Evolutionary conservation across 768 basidiomycete species (phyloP).

Genomic region (Crepidotus variabilis): DNA sequence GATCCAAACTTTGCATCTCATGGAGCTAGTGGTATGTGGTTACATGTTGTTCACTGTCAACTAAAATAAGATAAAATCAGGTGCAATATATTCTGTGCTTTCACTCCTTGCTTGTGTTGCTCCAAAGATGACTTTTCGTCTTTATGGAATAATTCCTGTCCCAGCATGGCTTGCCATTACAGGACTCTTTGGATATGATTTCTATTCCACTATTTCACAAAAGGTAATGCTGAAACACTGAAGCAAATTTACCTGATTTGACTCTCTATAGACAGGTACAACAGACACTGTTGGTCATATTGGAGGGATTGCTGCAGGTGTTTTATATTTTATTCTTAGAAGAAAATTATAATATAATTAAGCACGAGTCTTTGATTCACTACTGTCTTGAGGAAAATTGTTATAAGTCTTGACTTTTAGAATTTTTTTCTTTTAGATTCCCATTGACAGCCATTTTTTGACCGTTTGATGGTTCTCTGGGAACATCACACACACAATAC

Average conservation of each 20-base stretch:
- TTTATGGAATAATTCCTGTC: constrained; percentile 76
- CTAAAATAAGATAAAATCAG: constrained; percentile 21
- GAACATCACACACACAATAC: too few species aligned
- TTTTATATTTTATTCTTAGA: constrained; percentile 46
- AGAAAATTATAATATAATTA: too few species aligned
- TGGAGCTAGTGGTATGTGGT: constrained; percentile 70
- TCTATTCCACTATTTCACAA: constrained; percentile 39
- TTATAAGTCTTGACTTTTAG: too few species aligned
- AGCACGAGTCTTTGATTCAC: too few species aligned
- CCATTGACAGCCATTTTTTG: too few species aligned
- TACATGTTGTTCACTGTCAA: neutral
- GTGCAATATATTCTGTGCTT: constrained; percentile 68
- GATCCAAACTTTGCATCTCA: constrained; percentile 36
- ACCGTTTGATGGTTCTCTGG: too few species aligned
- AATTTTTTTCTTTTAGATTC: too few species aligned
- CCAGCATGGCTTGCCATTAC: constrained; percentile 75
- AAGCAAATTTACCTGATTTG: constrained; percentile 1
- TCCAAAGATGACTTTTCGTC: constrained; percentile 59
- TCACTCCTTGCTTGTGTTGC: constrained; percentile 70
- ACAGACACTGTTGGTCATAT: constrained; percentile 68
- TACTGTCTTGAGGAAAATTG: too few species aligned
- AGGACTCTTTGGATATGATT: constrained; percentile 63
- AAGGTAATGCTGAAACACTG: constrained; percentile 22
- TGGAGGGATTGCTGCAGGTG: constrained; percentile 60
- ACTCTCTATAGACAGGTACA: constrained; percentile 36